Evolutionary conservation across 2,329 filamentous ascomycete species (phyloP).

Genomic region (Pseudogymnoascus sp.): DNA sequence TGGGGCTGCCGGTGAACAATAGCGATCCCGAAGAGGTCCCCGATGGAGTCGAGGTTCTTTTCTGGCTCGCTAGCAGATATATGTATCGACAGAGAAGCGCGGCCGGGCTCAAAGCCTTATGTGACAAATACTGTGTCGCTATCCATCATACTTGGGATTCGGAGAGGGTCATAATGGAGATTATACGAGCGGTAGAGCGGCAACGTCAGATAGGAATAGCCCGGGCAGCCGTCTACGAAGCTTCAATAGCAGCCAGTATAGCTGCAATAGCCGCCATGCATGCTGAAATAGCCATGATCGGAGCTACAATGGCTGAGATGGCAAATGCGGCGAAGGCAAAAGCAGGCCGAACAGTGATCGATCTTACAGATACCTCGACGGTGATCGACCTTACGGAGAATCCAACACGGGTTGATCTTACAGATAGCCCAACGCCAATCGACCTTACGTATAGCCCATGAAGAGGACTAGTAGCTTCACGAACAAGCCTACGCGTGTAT

Average conservation of each 20-base stretch:
- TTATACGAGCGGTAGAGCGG: not conserved
- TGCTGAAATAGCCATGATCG: not conserved
- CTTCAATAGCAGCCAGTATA: not conserved
- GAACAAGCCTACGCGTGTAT: not conserved
- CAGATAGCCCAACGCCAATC: not conserved
- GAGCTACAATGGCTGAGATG: not conserved
- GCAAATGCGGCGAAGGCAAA: not conserved
- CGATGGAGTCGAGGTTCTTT: not conserved
- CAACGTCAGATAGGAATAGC: not conserved
- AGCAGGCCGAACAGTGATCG: not conserved
- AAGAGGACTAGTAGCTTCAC: too few relatives aligned
- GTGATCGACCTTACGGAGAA: not conserved
- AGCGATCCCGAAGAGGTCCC: not conserved
- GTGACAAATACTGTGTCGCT: not conserved
- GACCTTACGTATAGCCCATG: not conserved
- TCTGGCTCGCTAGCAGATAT: not conserved
- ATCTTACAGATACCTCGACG: not conserved
- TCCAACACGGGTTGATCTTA: not conserved
- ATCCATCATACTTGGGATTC: not conserved
- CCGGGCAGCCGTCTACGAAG: not conserved
- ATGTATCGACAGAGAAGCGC: not conserved
- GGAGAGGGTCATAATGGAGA: not conserved
- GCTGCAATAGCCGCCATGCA: not conserved
- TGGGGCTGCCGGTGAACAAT: not conserved
- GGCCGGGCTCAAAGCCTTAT: not conserved